phyloP scores from a whole-genome alignment of 1,284 basidiomycete genomes.

The Flammula alnicola region DNA sequence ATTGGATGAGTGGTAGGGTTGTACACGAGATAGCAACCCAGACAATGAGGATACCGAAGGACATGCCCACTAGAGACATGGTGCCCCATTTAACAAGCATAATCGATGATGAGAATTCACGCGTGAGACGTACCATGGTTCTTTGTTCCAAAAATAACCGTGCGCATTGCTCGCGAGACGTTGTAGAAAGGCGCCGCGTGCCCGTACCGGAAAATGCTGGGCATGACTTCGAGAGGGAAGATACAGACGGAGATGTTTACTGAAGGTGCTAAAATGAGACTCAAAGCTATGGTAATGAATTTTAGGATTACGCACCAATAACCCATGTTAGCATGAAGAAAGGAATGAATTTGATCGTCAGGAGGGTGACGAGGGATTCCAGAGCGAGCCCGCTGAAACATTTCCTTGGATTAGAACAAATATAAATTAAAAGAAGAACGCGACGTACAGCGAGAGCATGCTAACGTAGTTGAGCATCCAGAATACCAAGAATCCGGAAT shows the following conservation, averaged over 20 bases:
- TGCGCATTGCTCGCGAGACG: conserved; percentile 59
- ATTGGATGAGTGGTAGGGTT: conserved; percentile 52
- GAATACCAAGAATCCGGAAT: conserved; percentile 72
- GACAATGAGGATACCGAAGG: conserved; percentile 60
- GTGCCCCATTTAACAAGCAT: neutral
- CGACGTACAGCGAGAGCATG: conserved; percentile 21
- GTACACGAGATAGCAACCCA: conserved; percentile 58
- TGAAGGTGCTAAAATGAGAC: too few relatives aligned
- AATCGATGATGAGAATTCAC: neutral
- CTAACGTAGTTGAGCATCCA: conserved; percentile 54
- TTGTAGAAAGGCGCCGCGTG: conserved; percentile 76
- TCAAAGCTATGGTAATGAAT: too few relatives aligned
- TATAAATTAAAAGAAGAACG: neutral
- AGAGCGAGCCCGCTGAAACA: conserved; percentile 38
- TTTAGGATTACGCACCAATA: conserved; percentile 47
- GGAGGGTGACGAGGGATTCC: conserved; percentile 62
- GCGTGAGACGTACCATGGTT: conserved; percentile 37
- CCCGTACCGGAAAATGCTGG: conserved; percentile 63
- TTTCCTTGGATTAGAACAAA: neutral
- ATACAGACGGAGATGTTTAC: conserved; percentile 68
- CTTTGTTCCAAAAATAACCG: conserved; percentile 69
- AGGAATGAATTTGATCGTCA: conserved; percentile 55
- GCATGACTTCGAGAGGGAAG: conserved; percentile 67
- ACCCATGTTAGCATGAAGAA: conserved; percentile 71
- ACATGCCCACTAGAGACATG: conserved; percentile 51